These are phyloP conservation scores for Candida yuanshanica DNA, from an alignment of 805 yeast genomes.

Conservation along the genomic window DNA sequence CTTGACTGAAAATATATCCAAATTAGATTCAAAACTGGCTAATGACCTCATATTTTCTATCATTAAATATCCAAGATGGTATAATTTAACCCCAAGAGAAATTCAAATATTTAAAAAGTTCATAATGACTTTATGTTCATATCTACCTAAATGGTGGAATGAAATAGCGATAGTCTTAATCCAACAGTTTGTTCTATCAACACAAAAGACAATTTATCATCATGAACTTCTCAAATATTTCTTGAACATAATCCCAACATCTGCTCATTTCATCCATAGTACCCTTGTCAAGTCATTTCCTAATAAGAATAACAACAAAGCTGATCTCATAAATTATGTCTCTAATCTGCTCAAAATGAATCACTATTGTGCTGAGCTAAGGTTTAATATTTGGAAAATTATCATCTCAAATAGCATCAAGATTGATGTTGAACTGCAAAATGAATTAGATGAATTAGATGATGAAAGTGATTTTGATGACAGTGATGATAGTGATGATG, in stretches of 20 bases:
- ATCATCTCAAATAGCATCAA: constrained; percentile 76
- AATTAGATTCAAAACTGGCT: constrained; percentile 46
- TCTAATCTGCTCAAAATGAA: constrained; percentile 54
- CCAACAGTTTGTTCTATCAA: constrained; percentile 43
- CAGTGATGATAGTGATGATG: constrained; percentile 27
- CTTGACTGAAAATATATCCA: constrained; percentile 59
- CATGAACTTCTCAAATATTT: constrained; percentile 65
- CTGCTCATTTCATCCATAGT: constrained; percentile 57
- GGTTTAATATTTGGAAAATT: constrained; percentile 71
- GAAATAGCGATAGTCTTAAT: constrained; percentile 73
- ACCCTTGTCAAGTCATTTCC: constrained; percentile 65
- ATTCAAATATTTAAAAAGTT: constrained; percentile 61
- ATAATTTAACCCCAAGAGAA: constrained; percentile 38
- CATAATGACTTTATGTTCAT: constrained; percentile 70
- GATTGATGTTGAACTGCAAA: constrained; percentile 87
- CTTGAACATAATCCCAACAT: constrained; percentile 73
- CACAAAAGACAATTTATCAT: constrained; percentile 37
- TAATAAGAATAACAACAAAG: constrained; percentile 60
- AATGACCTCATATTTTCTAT: constrained; percentile 53
- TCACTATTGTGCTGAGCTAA: constrained; percentile 71
- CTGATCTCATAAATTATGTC: constrained; percentile 55
- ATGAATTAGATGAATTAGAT: constrained; percentile 79
- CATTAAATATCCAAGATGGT: constrained; percentile 58
- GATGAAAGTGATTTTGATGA: constrained; percentile 27
- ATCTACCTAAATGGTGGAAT: constrained; percentile 85